Evolutionary conservation across 2,329 filamentous ascomycete genomes (phyloP), one percentile per base, ranked within the genome.

Genomic region (Epichloe festucae): DNA sequence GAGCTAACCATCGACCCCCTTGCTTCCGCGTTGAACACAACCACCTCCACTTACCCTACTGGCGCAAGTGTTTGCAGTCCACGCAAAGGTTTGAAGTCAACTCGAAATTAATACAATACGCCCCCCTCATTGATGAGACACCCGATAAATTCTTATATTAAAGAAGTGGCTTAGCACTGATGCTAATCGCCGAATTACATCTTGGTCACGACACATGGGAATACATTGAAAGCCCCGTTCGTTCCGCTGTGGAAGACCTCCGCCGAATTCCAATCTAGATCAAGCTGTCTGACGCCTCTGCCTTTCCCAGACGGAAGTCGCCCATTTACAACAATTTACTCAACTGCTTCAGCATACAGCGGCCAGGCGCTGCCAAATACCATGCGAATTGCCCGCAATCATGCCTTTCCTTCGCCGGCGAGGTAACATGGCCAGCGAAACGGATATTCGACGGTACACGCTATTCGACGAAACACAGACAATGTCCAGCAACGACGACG

Each of bases 341-440:
- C 44, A 39, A 3, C 36, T n/a, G 15, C 36, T 19, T 19, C 6
- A 35, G 43, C 27, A 42, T 15, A 35, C 34, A 49, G 47, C 50
- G 44, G 34, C 44, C 36, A 44, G 34, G 47, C 46, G 38, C 59
- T 58, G 61, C 53, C 53, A 58, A 59, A 59, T 65, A 67, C 56
- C 63, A 72, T 71, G 69, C 68, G 55, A 64, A 63, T 56, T 52
- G 53, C 59, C 62, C 61, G 64, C 63, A 63, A 67, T 57, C 61
- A 81, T 81, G 78, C 76, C 78, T 61, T 78, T 81, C 59, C 70
- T 81, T 68, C 78, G 78, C 69, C 77, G 77, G 66, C 77, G 76
- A 65, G 77, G 76, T 69, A 77, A 75, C 60, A 70, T 73, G 71
- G 76, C 73, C 68, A 79, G 74, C 71, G 77, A 81, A 63, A 72